Evolutionary conservation across 2,329 filamentous ascomycete genomes (phyloP), one percentile per base, ranked within the genome.

Genomic region (Fusarium avenaceum): DNA sequence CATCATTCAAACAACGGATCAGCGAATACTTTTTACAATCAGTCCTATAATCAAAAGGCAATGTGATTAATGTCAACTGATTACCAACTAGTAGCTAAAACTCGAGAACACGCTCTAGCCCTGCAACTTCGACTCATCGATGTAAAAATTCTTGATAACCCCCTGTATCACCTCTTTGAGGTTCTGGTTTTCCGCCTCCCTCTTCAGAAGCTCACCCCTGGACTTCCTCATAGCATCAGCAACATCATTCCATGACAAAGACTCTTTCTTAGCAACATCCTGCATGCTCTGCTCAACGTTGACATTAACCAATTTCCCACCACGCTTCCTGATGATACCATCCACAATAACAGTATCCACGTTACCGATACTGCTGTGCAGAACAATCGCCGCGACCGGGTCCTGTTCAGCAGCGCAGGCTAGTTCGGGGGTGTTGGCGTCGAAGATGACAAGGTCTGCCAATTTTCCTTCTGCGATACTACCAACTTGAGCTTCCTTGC

Each of bases 321-420:
- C n/a, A 9, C 58, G 46, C 17, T 62, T 62, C 2, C 46, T 43
- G 13, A 54, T 2, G 3, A 61, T 30, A 7, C 58, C 58, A 6
- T 62, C 56, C 0, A 62, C 15, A 2, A 62, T 62, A 5, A 62
- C 58, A 0, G 28, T 61, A 11, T 62, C 56, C 0, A 62, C 19
- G 11, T 54, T 61, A 0, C 56, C 24, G 4, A 62, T 62, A 33
- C 56, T 62, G 8, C 58, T 62, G 11, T 62, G 56, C 3, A 62
- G 6, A 1, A 62, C 56, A 2, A 62, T 19, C 1, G 58, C 46
- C 4, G 56, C 58, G 0, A 62, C 6, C 0, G 56, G 40, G 1
- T 62, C 56, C 38, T 62, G 26, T 2, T 62, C 56, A 3, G 58
- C 46, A 8, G 56, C 58, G 2, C 58, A 62, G 4, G 61, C 3